Evolutionary conservation across 2,329 filamentous ascomycete genomes (phyloP).

Genomic region (Trichothecium roseum): DNA sequence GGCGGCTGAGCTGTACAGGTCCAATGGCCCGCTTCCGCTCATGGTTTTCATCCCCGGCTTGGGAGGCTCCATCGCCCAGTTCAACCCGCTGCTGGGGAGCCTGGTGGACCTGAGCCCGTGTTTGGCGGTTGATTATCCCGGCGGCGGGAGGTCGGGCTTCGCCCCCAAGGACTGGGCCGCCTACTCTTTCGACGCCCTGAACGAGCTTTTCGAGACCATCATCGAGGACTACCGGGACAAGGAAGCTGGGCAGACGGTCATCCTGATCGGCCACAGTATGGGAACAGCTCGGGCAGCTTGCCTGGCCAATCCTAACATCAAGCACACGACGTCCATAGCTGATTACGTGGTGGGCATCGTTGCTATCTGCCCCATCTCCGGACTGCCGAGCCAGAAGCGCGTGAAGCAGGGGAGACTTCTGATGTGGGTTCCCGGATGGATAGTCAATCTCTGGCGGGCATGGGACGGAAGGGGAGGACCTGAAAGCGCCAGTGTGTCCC

Average conservation of each 20-base stretch:
- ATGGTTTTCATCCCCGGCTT: constrained; percentile 88
- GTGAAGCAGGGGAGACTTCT: constrained; percentile 39
- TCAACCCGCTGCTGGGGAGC: constrained; percentile 69
- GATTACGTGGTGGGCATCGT: constrained; percentile 64
- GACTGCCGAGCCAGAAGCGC: constrained; percentile 43
- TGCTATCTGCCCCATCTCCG: constrained; percentile 69
- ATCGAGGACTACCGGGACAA: constrained; percentile 65
- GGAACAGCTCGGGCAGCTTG: constrained; percentile 70
- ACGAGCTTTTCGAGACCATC: constrained; percentile 61
- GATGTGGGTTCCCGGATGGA: constrained; percentile 55
- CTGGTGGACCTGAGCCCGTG: constrained; percentile 76
- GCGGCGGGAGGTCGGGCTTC: constrained; percentile 75
- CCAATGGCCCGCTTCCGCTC: constrained; percentile 66
- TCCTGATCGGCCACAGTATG: constrained; percentile 84
- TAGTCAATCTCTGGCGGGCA: constrained; percentile 67
- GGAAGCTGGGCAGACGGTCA: constrained; percentile 55
- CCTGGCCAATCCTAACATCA: constrained; percentile 40
- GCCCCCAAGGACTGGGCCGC: constrained; percentile 61
- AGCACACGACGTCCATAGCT: constrained; percentile 41
- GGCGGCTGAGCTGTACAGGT: constrained; percentile 64
- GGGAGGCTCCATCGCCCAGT: constrained; percentile 86
- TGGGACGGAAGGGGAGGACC: constrained; percentile 74
- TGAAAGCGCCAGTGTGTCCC: constrained; percentile 65
- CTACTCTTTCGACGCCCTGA: constrained; percentile 67
- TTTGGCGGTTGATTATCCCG: constrained; percentile 75